Base-by-base conservation (phyloP, 2,329 filamentous ascomycete species). In the Xylariaceae sp. region DNA sequence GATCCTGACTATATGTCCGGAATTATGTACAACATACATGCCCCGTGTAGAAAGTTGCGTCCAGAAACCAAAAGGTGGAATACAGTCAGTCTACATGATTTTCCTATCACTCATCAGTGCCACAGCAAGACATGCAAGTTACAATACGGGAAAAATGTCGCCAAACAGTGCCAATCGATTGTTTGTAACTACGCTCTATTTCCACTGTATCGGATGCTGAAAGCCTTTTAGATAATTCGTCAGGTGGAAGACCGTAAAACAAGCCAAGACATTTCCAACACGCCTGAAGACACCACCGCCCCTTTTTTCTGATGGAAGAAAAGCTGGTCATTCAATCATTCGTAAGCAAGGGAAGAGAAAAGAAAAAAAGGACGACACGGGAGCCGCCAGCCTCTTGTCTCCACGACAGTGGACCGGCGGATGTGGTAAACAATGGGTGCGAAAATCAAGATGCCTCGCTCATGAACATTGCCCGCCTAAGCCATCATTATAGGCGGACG, bases 211-310 rank as follows among this genome's bases (percentile, higher is more conserved):
- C 56, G 61, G 52, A 40, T 45, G 59, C 60, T 60, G 57, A 55
- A 51, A 57, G 58, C 21, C 58, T 63, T 65, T 66, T 65, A 34
- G 57, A 56, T 59, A 56, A 50, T 56, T 61, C 60, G 49, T 63
- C 54, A 57, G 60, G 46, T 57, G 65, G 61, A 59, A 62, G 53
- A 55, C 56, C 54, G 55, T 57, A 51, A 57, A 60, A 62, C 63
- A 61, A 59, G 59, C 59, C 59, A 54, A 60, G 53, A 59, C 58
- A 54, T 59, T 57, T 58, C 58, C 54, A 60, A 52, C 53, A 54
- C 53, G 50, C 55, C 50, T 55, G 56, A 54, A 56, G 50, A 59
- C 60, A 62, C n/a, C n/a, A n/a, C 59, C 60, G 56, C 59, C 54
- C 56, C 58, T 59, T 64, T 62, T 65, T 59, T 60, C 46, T 53